Base-by-base conservation (phyloP, 345 rosid species). In the Carallia brachiata region DNA sequence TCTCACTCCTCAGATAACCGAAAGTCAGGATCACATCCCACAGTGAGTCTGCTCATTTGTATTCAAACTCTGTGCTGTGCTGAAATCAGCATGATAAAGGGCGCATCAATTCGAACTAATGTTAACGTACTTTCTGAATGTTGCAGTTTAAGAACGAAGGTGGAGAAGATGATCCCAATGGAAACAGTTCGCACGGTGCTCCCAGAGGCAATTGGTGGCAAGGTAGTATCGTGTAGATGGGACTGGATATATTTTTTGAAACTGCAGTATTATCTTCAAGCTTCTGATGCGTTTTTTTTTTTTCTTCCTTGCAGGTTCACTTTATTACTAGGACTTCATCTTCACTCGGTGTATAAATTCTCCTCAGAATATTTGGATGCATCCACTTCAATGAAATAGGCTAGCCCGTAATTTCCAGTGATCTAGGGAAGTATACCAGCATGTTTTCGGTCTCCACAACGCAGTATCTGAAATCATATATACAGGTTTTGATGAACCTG, bases 161-260 rank as follows among this genome's bases (percentile, higher is more conserved):
- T 23, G 88, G 50, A 70, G 91, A 81, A 68, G 82, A 82, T 72
- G 93, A 84, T 67, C 77, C 85, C 30, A 84, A 82, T 62, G 89
- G 80, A 69, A 75, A 77, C 63, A 83, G 83, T 72, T 77, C 93
- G 6, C 79, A 78, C 27, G 81, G 77, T 75, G 97, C 87, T 52
- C 88, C 92, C 1, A 85, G 97, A 83, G 98, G 97, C 79, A 88
- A 93, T 69, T 90, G 97, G 97, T 93, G 98, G 98, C 86, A 88
- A 89, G 98, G 98, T 83, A 83, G 19, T 50, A 62, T 44, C 18
- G 47, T 34, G 13, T 56, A 52, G 59, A 59, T 57, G 36, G 36
- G 56, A 17, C 60, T 54, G 44, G 34, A 59, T 73, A 18, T 62
- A 34, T 34, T 54, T n/a, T 68, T 61, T 58, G 61, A 67, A 34